Evolutionary conservation across 495 filamentous ascomycete species (phyloP), one percentile per base, ranked within the genome.

Genomic region (Xylaria venustula): DNA sequence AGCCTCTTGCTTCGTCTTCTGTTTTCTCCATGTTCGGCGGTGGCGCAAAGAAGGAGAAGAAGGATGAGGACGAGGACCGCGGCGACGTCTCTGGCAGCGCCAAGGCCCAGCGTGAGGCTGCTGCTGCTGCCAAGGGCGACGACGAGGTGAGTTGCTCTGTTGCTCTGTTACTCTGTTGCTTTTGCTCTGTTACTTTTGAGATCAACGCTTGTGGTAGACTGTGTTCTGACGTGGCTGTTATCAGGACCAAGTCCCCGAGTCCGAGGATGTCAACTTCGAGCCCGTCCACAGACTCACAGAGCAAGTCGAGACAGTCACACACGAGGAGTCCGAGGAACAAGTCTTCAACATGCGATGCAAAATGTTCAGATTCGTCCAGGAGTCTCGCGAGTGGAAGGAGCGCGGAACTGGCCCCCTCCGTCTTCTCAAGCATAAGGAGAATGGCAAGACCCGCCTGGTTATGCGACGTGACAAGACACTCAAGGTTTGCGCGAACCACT

Each of bases 401-500:
- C 89, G 95, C 71, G 95, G 95, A 53, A 98, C 94, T 57, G 95
- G 95, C 67, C 93, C 97, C 69, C 92, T 99, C 61, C 85, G 92
- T 71, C 80, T 99, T 71, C 81, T 99, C 70, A 99, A 97, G 86
- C 95, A 99, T 81, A 90, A 89, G 83, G 94, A 98, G 80, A 98
- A 96, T 75, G 87, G 88, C 74, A 99, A 98, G 88, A 97, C 92
- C 55, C 86, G 95, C 61, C 82, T 99, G 64, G 94, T 99, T 67
- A 99, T 99, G 95, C 88, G 95, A 76, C 83, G 95, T 72, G 95
- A 99, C 80, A 97, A 97, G 89, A 98, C 95, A 64, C 86, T 97
- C 79, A 99, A 99, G 83, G 94, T 98, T 77, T 99, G 95, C 88
- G 95, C 95, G 71, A 99, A 99, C 81, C 95, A 99, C 83, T 99